Conservation (phyloP, 176 grass and related monocot genomes). For the Puya raimondii region DNA sequence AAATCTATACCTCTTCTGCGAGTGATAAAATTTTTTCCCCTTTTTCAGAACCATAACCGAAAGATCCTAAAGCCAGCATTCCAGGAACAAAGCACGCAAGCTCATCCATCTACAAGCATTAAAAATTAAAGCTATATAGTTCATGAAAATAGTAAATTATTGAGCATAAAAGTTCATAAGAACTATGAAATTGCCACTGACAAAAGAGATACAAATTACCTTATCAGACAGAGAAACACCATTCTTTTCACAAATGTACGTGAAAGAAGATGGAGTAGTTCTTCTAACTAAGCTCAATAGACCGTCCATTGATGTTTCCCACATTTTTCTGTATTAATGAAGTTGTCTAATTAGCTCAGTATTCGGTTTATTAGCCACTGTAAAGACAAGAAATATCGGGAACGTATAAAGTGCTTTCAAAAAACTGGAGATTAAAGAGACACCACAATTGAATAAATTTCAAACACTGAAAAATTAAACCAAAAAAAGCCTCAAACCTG, state of each 20-base stretch:
- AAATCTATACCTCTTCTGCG: slow-evolving; percentile 72
- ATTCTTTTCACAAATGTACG: slow-evolving; percentile 94
- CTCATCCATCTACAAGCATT: slow-evolving; percentile 83
- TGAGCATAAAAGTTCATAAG: neutral
- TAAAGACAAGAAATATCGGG: neutral
- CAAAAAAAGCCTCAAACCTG: slow-evolving; percentile 36
- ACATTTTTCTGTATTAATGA: slow-evolving; percentile 65
- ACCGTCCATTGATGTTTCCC: slow-evolving; percentile 99
- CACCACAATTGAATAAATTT: neutral
- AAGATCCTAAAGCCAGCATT: slow-evolving; percentile 91
- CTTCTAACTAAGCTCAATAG: slow-evolving; percentile 69
- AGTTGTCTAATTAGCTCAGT: neutral
- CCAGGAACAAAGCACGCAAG: slow-evolving; percentile 98
- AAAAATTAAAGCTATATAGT: slow-evolving; percentile 28
- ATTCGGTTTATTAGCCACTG: neutral
- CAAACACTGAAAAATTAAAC: neutral
- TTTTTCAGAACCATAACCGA: slow-evolving; percentile 86
- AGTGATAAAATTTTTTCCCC: slow-evolving; percentile 77
- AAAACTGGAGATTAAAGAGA: neutral
- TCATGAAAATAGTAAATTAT: neutral
- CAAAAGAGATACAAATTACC: slow-evolving; percentile 30
- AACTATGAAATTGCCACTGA: neutral
- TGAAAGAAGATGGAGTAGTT: slow-evolving; percentile 83
- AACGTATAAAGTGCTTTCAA: neutral
- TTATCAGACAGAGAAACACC: slow-evolving; percentile 81